Conservation (phyloP, 202 grass and related monocot species). For the Zizania palustris region DNA sequence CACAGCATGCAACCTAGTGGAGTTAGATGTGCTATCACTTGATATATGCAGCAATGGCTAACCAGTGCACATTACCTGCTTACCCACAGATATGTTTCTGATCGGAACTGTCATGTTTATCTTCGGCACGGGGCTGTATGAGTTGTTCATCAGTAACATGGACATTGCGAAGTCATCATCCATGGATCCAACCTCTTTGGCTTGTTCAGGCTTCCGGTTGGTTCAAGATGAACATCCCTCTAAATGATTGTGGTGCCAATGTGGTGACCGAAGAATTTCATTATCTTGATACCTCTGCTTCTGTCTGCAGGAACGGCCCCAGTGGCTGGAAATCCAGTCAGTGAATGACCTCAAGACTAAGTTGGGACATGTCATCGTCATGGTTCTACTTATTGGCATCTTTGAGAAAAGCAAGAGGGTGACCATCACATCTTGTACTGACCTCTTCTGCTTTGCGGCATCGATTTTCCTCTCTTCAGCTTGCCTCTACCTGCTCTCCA, state of each 20-base stretch:
- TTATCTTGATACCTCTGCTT: slow-evolving; percentile 15
- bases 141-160: slow-evolving; percentile 91
- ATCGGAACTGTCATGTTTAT: slow-evolving; percentile 92
- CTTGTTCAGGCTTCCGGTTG: slow-evolving; percentile 76
- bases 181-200: slow-evolving; percentile 78
- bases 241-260: slow-evolving; percentile 14
- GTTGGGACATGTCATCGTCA: slow-evolving; percentile 89
- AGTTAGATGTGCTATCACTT: neutral
- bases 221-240: slow-evolving; percentile 25
- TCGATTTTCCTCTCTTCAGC: slow-evolving; percentile 78
- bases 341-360: slow-evolving; percentile 95
- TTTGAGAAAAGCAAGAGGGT: slow-evolving; percentile 88
- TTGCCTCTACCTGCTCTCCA: slow-evolving; percentile 90
- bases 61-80: slow-evolving; percentile 30
- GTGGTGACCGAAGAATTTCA: neutral
- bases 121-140: slow-evolving; percentile 85
- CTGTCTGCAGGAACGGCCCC: slow-evolving; percentile 64
- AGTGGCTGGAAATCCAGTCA: slow-evolving; percentile 80
- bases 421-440: slow-evolving; percentile 57
- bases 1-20: neutral
- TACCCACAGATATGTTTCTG: slow-evolving; percentile 73
- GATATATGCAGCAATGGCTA: neutral
- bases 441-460: slow-evolving; percentile 76
- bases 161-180: slow-evolving; percentile 66
- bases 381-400: slow-evolving; percentile 81